Evolutionary conservation across 768 basidiomycete genomes (phyloP).

Genomic region (Suillus lakei): DNA sequence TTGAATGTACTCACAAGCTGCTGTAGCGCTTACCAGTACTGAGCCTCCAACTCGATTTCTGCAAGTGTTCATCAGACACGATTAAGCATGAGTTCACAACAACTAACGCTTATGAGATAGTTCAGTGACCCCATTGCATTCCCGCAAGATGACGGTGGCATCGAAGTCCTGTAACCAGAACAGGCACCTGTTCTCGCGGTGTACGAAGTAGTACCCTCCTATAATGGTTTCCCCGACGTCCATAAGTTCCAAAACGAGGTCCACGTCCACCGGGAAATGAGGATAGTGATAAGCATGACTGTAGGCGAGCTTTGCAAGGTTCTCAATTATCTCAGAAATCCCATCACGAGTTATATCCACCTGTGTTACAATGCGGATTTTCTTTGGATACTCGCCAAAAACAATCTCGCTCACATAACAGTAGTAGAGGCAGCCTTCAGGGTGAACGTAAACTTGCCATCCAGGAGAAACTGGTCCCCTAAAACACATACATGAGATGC

Average conservation of each 20-base stretch:
- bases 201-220: conserved; percentile 49
- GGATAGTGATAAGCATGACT: background rate
- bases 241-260: conserved; percentile 47
- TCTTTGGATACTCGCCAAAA: background rate
- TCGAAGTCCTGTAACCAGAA: no score
- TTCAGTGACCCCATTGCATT: conserved; percentile 44
- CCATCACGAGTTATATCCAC: background rate
- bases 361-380: background rate
- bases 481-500: background rate
- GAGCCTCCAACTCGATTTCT: conserved; percentile 20
- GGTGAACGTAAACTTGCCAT: conserved; percentile 51
- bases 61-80: background rate
- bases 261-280: conserved; percentile 24
- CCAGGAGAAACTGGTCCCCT: conserved; percentile 20
- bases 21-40: conserved; percentile 23
- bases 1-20: background rate
- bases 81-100: background rate
- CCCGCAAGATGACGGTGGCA: conserved; percentile 33
- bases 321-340: background rate
- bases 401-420: conserved; percentile 44
- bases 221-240: conserved; percentile 17
- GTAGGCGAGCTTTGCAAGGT: background rate
- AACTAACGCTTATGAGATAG: conserved; percentile 45
- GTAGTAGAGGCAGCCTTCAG: conserved; percentile 60
- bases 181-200: conserved; percentile 42